Percentiles rank a stretch among this genome's conserved stretches.
phyloP scores from a whole-genome alignment of 2,329 filamentous ascomycete genomes.

The Pseudovirgaria hyperparasitica region DNA sequence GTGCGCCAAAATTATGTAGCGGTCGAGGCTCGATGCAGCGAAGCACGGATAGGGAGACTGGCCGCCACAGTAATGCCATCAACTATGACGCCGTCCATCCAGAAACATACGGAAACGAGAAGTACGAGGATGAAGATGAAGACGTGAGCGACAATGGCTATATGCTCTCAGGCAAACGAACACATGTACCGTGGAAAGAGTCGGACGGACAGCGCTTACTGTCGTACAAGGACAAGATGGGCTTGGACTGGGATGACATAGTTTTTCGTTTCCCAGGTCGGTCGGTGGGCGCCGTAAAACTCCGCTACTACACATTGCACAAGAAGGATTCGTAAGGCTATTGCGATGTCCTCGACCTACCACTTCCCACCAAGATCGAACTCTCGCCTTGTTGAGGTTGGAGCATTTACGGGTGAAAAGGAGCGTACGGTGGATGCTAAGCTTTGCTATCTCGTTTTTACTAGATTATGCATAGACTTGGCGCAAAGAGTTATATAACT shows the following conservation, averaged over 20 bases:
- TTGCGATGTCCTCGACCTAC: too few relatives aligned
- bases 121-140: not conserved
- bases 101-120: slow-evolving; percentile 1
- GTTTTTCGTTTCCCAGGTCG: slow-evolving; percentile 2
- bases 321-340: too few relatives aligned
- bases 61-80: slow-evolving; percentile 1
- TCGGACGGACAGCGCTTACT: slow-evolving; percentile 5
- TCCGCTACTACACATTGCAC: slow-evolving; percentile 3
- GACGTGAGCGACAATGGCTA: slow-evolving; percentile 3
- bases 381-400: too few relatives aligned
- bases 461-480: too few relatives aligned
- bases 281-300: slow-evolving; percentile 2
- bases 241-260: slow-evolving; percentile 4
- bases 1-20: slow-evolving; percentile 4
- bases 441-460: too few relatives aligned
- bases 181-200: slow-evolving; percentile 3
- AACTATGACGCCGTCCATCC: not conserved
- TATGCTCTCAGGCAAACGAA: slow-evolving; percentile 2
- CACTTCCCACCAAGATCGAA: too few relatives aligned
- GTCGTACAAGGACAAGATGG: slow-evolving; percentile 6
- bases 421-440: too few relatives aligned
- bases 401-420: too few relatives aligned
- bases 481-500: too few relatives aligned
- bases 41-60: slow-evolving; percentile 4
- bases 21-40: slow-evolving; percentile 5